Evolutionary conservation across 2,329 filamentous ascomycete species (phyloP).

Genomic region (Sporothrix protearum): DNA sequence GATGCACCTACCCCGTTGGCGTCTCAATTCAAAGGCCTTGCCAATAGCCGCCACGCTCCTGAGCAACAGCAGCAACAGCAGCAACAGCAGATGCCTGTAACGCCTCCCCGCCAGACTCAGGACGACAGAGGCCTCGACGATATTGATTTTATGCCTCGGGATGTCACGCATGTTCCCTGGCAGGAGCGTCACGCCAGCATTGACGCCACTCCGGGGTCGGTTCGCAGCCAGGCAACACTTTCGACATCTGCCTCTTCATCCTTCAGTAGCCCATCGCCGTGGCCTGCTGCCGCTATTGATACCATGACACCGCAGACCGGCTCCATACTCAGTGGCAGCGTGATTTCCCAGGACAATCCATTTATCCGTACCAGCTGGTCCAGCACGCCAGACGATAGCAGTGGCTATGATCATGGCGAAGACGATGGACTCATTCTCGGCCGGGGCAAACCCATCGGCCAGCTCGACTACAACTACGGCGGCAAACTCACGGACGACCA

Average conservation of each 20-base stretch:
- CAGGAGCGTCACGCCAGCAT: slow-evolving; percentile 29
- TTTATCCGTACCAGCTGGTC: slow-evolving; percentile 36
- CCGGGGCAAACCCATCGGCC: slow-evolving; percentile 1
- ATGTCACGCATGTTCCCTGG: slow-evolving; percentile 37
- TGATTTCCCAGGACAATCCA: slow-evolving; percentile 33
- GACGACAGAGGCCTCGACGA: slow-evolving; percentile 22
- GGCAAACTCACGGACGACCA: slow-evolving; percentile 15
- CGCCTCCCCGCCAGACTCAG: slow-evolving; percentile 23
- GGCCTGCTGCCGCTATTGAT: neutral
- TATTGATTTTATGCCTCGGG: slow-evolving; percentile 32
- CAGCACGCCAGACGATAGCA: slow-evolving; percentile 18
- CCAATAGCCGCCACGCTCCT: slow-evolving; percentile 32
- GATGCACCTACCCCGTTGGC: neutral
- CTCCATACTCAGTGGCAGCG: slow-evolving; percentile 22
- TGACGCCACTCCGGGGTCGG: slow-evolving; percentile 37
- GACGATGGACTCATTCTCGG: slow-evolving; percentile 28
- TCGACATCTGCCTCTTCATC: slow-evolving; percentile 34
- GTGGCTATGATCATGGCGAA: slow-evolving; percentile 18
- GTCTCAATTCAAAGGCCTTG: slow-evolving; percentile 30
- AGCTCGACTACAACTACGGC: slow-evolving; percentile 32
- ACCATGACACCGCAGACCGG: neutral
- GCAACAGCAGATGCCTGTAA: slow-evolving; percentile 21
- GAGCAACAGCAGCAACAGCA: neutral
- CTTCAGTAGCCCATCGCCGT: slow-evolving; percentile 27
- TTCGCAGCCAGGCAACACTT: slow-evolving; percentile 38